Conservation (phyloP, 768 basidiomycete genomes). For the Mycena maculata region DNA sequence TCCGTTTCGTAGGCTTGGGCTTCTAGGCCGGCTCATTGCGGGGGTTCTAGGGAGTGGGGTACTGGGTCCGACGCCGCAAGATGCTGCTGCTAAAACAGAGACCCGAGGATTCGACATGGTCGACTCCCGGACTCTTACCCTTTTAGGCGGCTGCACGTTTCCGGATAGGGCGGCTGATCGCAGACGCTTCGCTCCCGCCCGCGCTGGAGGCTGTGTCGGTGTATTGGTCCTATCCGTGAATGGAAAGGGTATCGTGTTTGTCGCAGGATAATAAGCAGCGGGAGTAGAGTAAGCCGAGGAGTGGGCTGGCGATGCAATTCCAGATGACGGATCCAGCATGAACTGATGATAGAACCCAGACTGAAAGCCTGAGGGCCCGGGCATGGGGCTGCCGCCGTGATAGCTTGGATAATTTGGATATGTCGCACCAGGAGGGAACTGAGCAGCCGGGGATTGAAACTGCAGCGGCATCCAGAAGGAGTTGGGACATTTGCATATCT, state of each 20-base stretch:
- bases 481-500: too few species aligned
- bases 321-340: not conserved
- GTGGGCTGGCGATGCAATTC: not conserved
- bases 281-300: not conserved
- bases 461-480: too few species aligned
- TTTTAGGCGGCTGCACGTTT: not conserved
- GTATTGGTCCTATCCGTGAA: not conserved
- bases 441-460: too few species aligned
- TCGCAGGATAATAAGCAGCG: not conserved
- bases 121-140: not conserved
- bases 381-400: not conserved
- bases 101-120: not conserved
- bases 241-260: not conserved
- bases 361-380: too few species aligned
- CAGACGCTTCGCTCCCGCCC: not conserved
- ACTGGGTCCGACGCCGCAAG: slow-evolving; percentile 7
- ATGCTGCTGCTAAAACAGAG: not conserved
- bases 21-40: too few species aligned
- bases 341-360: not conserved
- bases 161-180: not conserved
- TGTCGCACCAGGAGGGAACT: too few species aligned
- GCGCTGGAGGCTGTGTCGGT: not conserved
- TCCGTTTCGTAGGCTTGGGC: not conserved
- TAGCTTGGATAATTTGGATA: not conserved
- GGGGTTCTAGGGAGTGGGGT: not conserved